These are phyloP conservation scores for Adansonia madagascariensis DNA, from an alignment of 441 rosid species.

Conservation along the genomic window DNA sequence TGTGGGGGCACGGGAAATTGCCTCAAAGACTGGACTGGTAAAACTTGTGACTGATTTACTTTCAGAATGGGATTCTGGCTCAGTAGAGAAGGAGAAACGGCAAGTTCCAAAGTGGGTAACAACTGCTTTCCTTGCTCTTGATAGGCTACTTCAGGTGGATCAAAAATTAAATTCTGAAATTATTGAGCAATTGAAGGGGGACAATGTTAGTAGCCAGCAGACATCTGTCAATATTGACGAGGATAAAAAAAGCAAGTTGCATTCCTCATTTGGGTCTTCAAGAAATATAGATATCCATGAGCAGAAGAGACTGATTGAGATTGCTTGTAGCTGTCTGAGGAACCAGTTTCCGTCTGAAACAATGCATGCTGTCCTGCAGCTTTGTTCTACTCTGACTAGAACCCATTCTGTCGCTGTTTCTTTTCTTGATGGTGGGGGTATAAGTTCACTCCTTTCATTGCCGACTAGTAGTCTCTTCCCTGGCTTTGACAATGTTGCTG, in stretches of 20 bases:
- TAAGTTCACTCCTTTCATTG: conserved; percentile 74
- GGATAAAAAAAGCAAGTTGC: conserved; percentile 69
- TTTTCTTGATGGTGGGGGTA: conserved; percentile 89
- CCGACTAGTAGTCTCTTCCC: conserved; percentile 91
- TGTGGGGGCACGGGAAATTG: conserved; percentile 77
- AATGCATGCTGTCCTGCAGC: conserved; percentile 92
- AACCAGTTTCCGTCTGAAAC: conserved; percentile 87
- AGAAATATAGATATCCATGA: conserved; percentile 60
- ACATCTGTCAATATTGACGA: conserved; percentile 63
- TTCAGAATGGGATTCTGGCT: conserved; percentile 71
- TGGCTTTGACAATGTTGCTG: conserved; percentile 91
- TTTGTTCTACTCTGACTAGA: conserved; percentile 90
- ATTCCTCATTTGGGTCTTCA: conserved; percentile 53
- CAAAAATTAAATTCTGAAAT: conserved; percentile 75
- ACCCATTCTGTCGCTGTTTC: conserved; percentile 78
- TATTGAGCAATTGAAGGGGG: conserved; percentile 72
- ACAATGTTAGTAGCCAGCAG: conserved; percentile 48
- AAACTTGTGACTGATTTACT: conserved; percentile 77
- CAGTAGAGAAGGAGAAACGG: conserved; percentile 49
- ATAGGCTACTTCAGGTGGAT: conserved; percentile 89
- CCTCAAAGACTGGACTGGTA: conserved; percentile 72
- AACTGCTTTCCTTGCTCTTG: conserved; percentile 92
- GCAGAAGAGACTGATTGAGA: conserved; percentile 85
- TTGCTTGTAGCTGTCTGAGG: conserved; percentile 81
- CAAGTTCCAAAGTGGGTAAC: conserved; percentile 95